These are phyloP conservation scores for Craspedostauros australis DNA, from an alignment of 108 stramenopile genomes.

Conservation along the genomic window DNA sequence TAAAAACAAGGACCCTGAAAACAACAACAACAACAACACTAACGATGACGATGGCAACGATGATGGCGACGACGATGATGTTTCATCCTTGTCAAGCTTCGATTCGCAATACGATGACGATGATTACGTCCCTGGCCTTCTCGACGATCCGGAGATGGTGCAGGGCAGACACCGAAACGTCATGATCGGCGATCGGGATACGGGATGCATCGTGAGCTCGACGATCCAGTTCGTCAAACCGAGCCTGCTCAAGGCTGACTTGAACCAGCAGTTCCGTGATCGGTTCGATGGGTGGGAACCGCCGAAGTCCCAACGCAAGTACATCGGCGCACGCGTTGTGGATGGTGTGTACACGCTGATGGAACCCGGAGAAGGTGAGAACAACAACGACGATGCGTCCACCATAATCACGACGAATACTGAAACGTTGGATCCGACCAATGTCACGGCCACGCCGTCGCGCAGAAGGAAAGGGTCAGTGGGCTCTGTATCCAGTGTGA, in stretches of 20 bases:
- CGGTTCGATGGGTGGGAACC: constrained; percentile 89
- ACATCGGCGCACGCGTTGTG: constrained; percentile 69
- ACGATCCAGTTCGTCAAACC: constrained; percentile 88
- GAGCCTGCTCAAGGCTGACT: constrained; percentile 76
- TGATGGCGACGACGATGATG: constrained; percentile 24
- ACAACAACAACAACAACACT: background rate
- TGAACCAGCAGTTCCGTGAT: constrained; percentile 91
- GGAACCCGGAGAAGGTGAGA: constrained; percentile 55
- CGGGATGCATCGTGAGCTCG: constrained; percentile 76
- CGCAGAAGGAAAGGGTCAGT: too few relatives aligned
- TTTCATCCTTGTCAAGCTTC: background rate
- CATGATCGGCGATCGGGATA: constrained; percentile 76
- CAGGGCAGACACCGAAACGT: constrained; percentile 82
- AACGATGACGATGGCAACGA: constrained; percentile 21
- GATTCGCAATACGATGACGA: constrained; percentile 14
- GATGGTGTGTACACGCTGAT: constrained; percentile 77
- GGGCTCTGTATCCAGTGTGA: too few relatives aligned
- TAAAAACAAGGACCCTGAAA: background rate
- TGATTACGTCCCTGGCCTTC: constrained; percentile 45
- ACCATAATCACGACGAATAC: too few relatives aligned
- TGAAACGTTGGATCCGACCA: too few relatives aligned
- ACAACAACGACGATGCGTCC: too few relatives aligned
- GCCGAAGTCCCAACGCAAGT: constrained; percentile 46
- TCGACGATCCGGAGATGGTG: constrained; percentile 85
- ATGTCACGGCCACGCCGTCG: too few relatives aligned